Conservation (phyloP, 805 yeast genomes). For the Candida sithepensis region DNA sequence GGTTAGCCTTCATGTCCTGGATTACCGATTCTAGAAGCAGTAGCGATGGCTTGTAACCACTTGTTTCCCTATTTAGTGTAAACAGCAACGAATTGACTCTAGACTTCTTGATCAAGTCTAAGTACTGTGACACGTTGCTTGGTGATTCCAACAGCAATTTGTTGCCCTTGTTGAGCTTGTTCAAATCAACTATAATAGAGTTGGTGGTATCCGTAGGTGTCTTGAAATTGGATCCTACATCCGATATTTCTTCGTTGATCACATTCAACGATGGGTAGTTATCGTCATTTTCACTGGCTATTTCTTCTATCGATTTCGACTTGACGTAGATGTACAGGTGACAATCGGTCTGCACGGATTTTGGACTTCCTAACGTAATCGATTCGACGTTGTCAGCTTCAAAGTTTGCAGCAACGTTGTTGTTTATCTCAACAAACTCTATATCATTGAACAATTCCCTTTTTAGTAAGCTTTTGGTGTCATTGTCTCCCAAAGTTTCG, state of each 20-base stretch:
- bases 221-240: conserved; percentile 15
- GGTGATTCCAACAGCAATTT: conserved; percentile 24
- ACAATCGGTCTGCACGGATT: conserved; percentile 11
- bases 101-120: conserved; percentile 26
- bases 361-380: conserved; percentile 4
- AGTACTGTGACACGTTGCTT: conserved; percentile 24
- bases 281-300: conserved; percentile 4
- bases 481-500: conserved; percentile 22
- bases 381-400: conserved; percentile 14
- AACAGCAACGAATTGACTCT: conserved; percentile 24
- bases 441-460: conserved; percentile 27
- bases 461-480: conserved; percentile 11
- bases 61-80: conserved; percentile 27
- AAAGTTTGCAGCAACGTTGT: conserved; percentile 3
- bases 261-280: conserved; percentile 28
- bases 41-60: conserved; percentile 27
- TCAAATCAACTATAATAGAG: conserved; percentile 22
- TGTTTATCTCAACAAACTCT: conserved; percentile 28
- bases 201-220: conserved; percentile 3
- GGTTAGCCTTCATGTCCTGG: conserved; percentile 20
- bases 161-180: conserved; percentile 27
- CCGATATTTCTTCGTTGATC: conserved; percentile 11
- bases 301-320: conserved; percentile 17
- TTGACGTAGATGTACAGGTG: conserved; percentile 31
- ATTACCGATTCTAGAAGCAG: conserved; percentile 24